Base-by-base conservation (phyloP, 2,329 filamentous ascomycete species). In the Cytospora schulzeri region DNA sequence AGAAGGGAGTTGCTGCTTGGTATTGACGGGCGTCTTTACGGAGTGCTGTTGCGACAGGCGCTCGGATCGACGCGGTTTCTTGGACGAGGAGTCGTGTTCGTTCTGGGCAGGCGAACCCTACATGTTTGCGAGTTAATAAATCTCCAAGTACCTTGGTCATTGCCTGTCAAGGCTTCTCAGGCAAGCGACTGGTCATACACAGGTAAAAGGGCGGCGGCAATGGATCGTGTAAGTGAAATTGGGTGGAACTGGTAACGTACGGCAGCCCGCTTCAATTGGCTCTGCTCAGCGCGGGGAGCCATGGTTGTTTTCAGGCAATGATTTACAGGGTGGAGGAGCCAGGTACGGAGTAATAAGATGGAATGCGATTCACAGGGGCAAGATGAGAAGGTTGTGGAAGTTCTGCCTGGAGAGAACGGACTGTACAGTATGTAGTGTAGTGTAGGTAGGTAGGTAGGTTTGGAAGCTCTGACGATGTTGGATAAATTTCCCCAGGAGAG, bases 21-120 rank as follows among this genome's bases (percentile, higher is more conserved):
- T 81, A 70, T 81, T 80, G 70, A 89, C 74, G 64, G 88, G 86
- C 11, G 87, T 88, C 71, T 86, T 85, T 56, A 68, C 62, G 28
- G 56, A 55, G 63, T 80, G 80, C 53, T 67, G 65, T 69, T 87
- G 85, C 38, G 85, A 87, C 66, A 92, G 80, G 67, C 91, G 88
- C 69, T 91, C 83, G 53, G 91, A 93, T 64, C 92, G 88, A 68
- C 94, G 89, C 66, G 90, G 88, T 76, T 96, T 96, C 84, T 97
- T 97, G 68, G 84, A 80, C 68, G 83, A 81, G 68, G 83, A 81
- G 68, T 84, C 81, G 69, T 85, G 83, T 68, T 83, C 79, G 70
- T 85, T 82, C 62, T 89, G 86, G 70, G 86, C 88, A 59, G 85
- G 81, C 51, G 89, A 91, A 70, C 81, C 84, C 91, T 93, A 77